phyloP scores from a whole-genome alignment of 179 eudicot genomes.

The Corrigiola litoralis region DNA sequence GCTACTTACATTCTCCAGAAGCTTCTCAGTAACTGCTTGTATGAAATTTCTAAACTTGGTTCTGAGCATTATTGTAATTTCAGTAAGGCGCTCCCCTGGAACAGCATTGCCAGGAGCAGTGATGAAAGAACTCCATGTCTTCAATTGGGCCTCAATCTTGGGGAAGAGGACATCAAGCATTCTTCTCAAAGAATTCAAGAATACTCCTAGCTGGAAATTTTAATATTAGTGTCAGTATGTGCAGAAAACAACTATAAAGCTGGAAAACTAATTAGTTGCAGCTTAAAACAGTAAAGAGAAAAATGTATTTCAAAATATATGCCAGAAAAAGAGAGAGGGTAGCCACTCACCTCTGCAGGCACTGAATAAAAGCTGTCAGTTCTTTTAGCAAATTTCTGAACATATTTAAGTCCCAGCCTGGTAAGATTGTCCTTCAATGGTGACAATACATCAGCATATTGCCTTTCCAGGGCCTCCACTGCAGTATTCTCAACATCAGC shows the following conservation, averaged over 20 bases:
- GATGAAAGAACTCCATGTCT: constrained; percentile 65
- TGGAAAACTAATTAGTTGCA: background rate
- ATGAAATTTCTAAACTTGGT: constrained; percentile 70
- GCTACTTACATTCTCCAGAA: constrained; percentile 62
- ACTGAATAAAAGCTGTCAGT: constrained; percentile 46
- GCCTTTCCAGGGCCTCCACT: constrained; percentile 71
- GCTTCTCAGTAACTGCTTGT: constrained; percentile 75
- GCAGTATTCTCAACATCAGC: constrained; percentile 71
- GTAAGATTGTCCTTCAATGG: constrained; percentile 66
- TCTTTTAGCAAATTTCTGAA: constrained; percentile 73
- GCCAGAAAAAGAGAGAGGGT: background rate
- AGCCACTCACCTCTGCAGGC: constrained; percentile 56
- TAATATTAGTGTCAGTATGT: background rate
- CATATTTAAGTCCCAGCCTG: constrained; percentile 69
- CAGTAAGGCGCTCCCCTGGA: constrained; percentile 77
- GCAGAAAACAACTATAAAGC: background rate
- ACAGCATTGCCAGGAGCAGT: constrained; percentile 48
- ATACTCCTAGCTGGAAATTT: constrained; percentile 56
- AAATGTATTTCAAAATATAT: background rate
- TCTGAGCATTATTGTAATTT: constrained; percentile 70
- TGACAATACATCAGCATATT: constrained; percentile 67
- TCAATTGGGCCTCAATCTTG: constrained; percentile 53
- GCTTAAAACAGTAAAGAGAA: background rate
- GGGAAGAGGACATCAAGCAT: constrained; percentile 73
- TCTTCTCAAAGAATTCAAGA: constrained; percentile 81